Evolutionary conservation across 306 rosid species (phyloP).

Genomic region (Chamaecrista fasciculata): DNA sequence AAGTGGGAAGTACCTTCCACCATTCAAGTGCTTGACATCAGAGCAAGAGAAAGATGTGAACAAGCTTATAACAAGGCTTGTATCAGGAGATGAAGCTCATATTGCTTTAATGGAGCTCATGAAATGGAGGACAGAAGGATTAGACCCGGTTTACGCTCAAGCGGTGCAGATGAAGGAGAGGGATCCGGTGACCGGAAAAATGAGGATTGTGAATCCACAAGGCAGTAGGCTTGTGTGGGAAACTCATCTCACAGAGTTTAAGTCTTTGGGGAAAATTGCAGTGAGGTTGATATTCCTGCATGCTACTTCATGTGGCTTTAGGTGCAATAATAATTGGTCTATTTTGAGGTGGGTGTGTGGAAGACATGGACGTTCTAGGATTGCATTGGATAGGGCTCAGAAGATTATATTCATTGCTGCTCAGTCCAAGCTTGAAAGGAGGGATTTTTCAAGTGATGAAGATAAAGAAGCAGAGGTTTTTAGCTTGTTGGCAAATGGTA

Average conservation of each 20-base stretch:
- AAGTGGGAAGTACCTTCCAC: conserved; percentile 66
- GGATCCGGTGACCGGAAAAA: conserved; percentile 55
- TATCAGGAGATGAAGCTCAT: conserved; percentile 53
- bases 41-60: conserved; percentile 72
- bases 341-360: conserved; percentile 55
- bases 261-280: conserved; percentile 61
- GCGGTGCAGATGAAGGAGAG: conserved; percentile 70
- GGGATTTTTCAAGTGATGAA: conserved; percentile 50
- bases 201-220: conserved; percentile 57
- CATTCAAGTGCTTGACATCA: conserved; percentile 50
- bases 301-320: conserved; percentile 63
- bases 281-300: conserved; percentile 69
- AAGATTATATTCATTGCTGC: conserved; percentile 64
- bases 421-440: conserved; percentile 58
- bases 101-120: conserved; percentile 66
- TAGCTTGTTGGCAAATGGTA: conserved; percentile 37
- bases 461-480: conserved; percentile 51
- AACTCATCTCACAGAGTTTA: conserved; percentile 53
- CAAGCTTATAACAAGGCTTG: conserved; percentile 58
- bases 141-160: conserved; percentile 58
- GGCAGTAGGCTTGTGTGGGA: conserved; percentile 74
- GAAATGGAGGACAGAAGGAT: conserved; percentile 77
- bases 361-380: conserved; percentile 41
- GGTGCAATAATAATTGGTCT: conserved; percentile 41
- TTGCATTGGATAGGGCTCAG: conserved; percentile 44